Evolutionary conservation across 805 yeast species (phyloP).

Genomic region (Naumovozyma castellii): DNA sequence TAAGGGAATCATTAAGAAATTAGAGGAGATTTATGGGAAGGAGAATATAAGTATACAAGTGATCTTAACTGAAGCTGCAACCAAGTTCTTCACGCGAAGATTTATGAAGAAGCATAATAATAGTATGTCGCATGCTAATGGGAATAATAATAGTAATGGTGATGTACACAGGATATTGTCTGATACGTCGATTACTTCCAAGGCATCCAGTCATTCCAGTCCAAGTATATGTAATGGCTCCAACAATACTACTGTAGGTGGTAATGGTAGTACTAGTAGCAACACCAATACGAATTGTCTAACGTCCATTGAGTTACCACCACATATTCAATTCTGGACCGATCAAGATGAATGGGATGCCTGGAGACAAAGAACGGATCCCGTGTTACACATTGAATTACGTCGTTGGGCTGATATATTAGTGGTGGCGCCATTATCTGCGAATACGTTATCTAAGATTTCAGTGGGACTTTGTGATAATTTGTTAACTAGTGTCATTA

Average conservation of each 20-base stretch:
- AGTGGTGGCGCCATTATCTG: conserved; percentile 88
- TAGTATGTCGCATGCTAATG: not conserved
- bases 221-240: not conserved
- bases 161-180: conserved; percentile 4
- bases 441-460: conserved; percentile 82
- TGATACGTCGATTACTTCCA: conserved; percentile 2
- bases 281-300: not conserved
- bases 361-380: conserved; percentile 73
- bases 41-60: conserved; percentile 74
- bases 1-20: conserved; percentile 66
- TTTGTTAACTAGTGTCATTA: conserved; percentile 75
- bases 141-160: not conserved
- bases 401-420: conserved; percentile 94
- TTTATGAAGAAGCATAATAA: conserved; percentile 10
- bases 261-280: not conserved
- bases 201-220: not conserved
- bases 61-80: conserved; percentile 76
- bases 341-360: conserved; percentile 89
- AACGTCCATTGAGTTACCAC: conserved; percentile 43
- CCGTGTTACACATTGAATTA: conserved; percentile 87
- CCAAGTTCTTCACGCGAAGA: conserved; percentile 44
- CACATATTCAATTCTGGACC: conserved; percentile 78
- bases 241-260: not conserved
- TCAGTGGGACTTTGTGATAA: conserved; percentile 89
- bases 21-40: conserved; percentile 72